A percentile compares a stretch with the other conserved stretches of the same genome.
Evolutionary conservation across 257 asterid genomes (phyloP).

Genomic region (Haberlea rhodopensis): DNA sequence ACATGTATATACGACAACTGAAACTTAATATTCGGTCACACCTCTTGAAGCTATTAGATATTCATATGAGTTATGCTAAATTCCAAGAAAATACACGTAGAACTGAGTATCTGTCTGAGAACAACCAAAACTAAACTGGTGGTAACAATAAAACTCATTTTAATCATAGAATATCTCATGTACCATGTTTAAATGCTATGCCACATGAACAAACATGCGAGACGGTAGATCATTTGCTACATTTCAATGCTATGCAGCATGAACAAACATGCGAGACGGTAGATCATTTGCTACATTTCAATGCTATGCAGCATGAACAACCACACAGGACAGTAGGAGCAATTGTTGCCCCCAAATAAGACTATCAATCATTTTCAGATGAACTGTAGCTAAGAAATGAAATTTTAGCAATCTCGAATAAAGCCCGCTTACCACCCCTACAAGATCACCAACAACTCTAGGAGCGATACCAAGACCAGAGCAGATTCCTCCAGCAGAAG

Average conservation of each 20-base stretch:
- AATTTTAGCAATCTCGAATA: conserved; percentile 4
- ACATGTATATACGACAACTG: conserved; percentile 2
- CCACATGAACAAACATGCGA: too few relatives aligned
- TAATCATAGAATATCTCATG: not conserved
- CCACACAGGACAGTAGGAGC: not conserved
- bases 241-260: not conserved
- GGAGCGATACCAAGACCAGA: conserved; percentile 99
- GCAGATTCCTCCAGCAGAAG: conserved; percentile 99
- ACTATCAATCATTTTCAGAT: not conserved
- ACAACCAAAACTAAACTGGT: not conserved
- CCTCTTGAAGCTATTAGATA: not conserved
- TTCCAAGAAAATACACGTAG: conserved; percentile 2
- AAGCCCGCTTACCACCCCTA: conserved; percentile 80
- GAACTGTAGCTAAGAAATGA: not conserved
- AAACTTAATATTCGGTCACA: not conserved
- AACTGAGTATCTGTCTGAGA: not conserved
- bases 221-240: too few relatives aligned
- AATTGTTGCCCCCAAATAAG: not conserved
- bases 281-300: not conserved
- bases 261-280: too few relatives aligned
- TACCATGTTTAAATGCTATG: too few relatives aligned
- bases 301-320: not conserved
- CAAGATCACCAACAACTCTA: conserved; percentile 78
- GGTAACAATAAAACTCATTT: too few relatives aligned
- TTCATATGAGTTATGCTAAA: not conserved